These are phyloP conservation scores for Pezicula rhizophila DNA, from an alignment of 2,329 filamentous ascomycete genomes.

Conservation along the genomic window DNA sequence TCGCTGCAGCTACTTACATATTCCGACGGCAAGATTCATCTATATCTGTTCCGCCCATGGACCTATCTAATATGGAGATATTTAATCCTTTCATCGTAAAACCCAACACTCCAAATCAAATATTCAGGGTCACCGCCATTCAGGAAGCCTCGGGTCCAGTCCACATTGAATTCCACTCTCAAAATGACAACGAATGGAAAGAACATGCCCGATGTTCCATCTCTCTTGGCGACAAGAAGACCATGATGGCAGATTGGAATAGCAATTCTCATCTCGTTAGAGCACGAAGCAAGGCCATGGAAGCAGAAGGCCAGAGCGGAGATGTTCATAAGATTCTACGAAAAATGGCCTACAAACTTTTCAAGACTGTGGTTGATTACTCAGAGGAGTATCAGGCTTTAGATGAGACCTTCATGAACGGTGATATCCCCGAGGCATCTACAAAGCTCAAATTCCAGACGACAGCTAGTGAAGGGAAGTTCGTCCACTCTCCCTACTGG, in stretches of 20 bases:
- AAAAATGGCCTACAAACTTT: constrained; percentile 30
- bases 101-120: neutral
- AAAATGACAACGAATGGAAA: constrained; percentile 38
- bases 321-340: constrained; percentile 65
- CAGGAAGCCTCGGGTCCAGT: constrained; percentile 22
- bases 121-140: constrained; percentile 39
- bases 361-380: constrained; percentile 24
- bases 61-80: neutral
- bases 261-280: constrained; percentile 64
- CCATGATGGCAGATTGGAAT: constrained; percentile 59
- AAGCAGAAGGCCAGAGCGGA: constrained; percentile 54
- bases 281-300: constrained; percentile 50
- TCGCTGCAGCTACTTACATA: constrained; percentile 59
- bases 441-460: constrained; percentile 26
- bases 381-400: constrained; percentile 20
- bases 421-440: constrained; percentile 19
- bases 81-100: neutral
- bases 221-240: constrained; percentile 48
- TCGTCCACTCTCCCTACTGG: constrained; percentile 48
- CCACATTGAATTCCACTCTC: neutral
- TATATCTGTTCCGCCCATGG: constrained; percentile 44
- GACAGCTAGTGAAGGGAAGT: constrained; percentile 63
- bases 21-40: constrained; percentile 56
- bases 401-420: constrained; percentile 21
- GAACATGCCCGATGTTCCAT: constrained; percentile 58